Evolutionary conservation across 2,329 filamentous ascomycete species (phyloP), one percentile per base, ranked within the genome.

Genomic region (Nothopassalora personata): DNA sequence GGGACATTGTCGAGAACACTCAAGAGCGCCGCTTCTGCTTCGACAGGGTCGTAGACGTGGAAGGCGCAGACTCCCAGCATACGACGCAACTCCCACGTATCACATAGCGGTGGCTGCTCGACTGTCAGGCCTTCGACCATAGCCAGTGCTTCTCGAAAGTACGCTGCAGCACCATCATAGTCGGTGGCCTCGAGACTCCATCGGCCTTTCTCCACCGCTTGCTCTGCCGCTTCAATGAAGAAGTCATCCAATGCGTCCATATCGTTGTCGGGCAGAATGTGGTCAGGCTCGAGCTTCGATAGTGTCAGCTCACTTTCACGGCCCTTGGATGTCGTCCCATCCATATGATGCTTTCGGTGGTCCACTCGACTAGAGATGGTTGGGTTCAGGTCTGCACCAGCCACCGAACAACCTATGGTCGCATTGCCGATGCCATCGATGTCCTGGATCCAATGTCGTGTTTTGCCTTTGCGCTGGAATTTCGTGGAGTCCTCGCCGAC

Each of bases 51-150:
- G 55, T 64, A 60, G 1, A 60, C 64, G 43, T 70, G 61, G 57
- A 68, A 70, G 9, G 68, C 59, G 59, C 67, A 70, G 43, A 68
- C 60, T 39, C 67, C 67, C 28, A 70, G 64, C 54, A 64, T 67
- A 50, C 67, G 68, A 28, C 69, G 66, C 28, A 70, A 51, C 48
- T 53, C 59, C 57, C 69, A 70, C 8, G 67, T 60, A 52, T 70
- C 64, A 52, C 64, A 67, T 28, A 65, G 64, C 31, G 51, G 45
- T 8, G 66, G 64, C 56, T 66, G 65, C 39, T 63, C 59, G 11
- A 49, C 55, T 10, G 64, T 45, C 34, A 71, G 63, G 47, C 65
- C 59, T 45, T 68, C 64, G 30, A 68, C 47, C 54, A 67, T 61
- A 33, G 59, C 64, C 13, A 71, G 49, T 9, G 67, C 66, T 62